Evolutionary conservation across 768 basidiomycete species (phyloP).

Genomic region (Mycena filopes): DNA sequence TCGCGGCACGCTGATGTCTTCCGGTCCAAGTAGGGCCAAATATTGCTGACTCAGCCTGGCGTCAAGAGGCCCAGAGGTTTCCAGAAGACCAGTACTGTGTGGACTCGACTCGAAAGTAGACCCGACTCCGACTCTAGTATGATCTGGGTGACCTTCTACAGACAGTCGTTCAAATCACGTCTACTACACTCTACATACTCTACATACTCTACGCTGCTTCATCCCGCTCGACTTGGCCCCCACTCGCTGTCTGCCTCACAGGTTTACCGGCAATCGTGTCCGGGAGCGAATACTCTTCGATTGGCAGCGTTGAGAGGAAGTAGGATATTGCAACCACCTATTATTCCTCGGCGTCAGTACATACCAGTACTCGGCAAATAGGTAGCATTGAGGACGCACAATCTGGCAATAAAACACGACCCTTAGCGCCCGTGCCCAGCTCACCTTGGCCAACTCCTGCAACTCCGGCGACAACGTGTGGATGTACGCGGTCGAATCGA

Average conservation of each 20-base stretch:
- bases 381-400: conserved; percentile 48
- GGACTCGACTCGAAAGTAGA: too few relatives aligned
- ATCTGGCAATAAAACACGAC: conserved; percentile 67
- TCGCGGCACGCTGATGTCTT: too few relatives aligned
- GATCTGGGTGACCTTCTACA: too few relatives aligned
- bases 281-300: conserved; percentile 26
- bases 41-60: too few relatives aligned
- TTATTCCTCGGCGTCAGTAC: not conserved
- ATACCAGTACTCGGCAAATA: not conserved
- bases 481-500: conserved; percentile 60
- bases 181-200: too few relatives aligned
- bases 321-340: conserved; percentile 20
- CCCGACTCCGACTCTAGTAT: too few relatives aligned
- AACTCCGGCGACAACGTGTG: conserved; percentile 52
- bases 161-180: too few relatives aligned
- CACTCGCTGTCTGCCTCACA: not conserved
- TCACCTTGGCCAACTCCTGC: conserved; percentile 56
- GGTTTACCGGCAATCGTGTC: conserved; percentile 21
- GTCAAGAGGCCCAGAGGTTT: too few relatives aligned
- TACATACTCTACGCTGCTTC: too few relatives aligned
- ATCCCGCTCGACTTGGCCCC: too few relatives aligned
- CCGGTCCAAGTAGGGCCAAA: too few relatives aligned
- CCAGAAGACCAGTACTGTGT: too few relatives aligned
- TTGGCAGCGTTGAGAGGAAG: conserved; percentile 27
- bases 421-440: conserved; percentile 63